phyloP scores from a whole-genome alignment of 192 early-diverging fungal species.

The Neocallimastix lanati region DNA sequence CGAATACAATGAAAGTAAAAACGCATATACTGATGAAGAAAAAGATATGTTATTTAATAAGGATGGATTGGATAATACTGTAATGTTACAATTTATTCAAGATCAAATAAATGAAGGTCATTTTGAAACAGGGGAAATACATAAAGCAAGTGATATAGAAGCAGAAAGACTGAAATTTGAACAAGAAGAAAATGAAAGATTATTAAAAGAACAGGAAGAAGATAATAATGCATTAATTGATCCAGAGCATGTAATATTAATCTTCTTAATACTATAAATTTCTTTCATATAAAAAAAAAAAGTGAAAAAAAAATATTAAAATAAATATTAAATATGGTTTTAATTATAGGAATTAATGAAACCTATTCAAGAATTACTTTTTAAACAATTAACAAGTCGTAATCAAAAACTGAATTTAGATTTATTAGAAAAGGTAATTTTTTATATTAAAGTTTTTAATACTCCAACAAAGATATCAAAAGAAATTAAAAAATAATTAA shows the following conservation, averaged over 20 bases:
- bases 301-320: too few species aligned
- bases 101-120: neutral
- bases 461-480: too few species aligned
- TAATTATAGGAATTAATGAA: slow-evolving; percentile 36
- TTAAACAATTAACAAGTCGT: slow-evolving; percentile 24
- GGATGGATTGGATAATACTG: neutral
- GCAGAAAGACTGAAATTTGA: neutral
- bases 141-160: neutral
- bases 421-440: slow-evolving; percentile 24
- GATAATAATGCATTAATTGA: neutral
- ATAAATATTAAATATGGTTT: too few species aligned
- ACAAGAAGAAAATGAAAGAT: neutral
- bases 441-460: too few species aligned
- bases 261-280: too few species aligned
- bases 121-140: neutral
- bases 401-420: slow-evolving; percentile 20
- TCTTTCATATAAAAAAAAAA: too few species aligned
- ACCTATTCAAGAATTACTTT: slow-evolving; percentile 32
- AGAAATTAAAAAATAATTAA: too few species aligned
- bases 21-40: neutral
- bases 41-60: neutral
- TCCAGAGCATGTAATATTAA: neutral
- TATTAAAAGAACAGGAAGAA: neutral
- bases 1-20: neutral
- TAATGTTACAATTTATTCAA: neutral